Conservation (phyloP, 768 basidiomycete genomes). For the Mycena filopes region DNA sequence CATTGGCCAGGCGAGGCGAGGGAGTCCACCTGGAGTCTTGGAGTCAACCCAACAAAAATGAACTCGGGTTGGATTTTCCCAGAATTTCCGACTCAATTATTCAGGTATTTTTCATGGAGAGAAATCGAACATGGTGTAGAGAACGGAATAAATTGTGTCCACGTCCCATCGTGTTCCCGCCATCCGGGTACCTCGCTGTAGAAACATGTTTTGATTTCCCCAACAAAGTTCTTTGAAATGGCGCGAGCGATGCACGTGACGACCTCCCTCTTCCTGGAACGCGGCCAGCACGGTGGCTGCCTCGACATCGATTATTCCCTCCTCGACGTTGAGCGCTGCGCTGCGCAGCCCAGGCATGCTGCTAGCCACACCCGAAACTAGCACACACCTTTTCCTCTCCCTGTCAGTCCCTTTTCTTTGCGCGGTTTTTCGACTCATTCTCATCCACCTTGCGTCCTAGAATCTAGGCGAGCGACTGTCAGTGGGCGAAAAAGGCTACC, state of each 20-base stretch:
- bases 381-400: not conserved
- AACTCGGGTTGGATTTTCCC: too few species aligned
- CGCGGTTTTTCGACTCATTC: slow-evolving; percentile 6
- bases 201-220: slow-evolving; percentile 23
- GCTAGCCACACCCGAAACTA: slow-evolving; percentile 23
- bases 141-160: too few species aligned
- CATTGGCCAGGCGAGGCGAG: too few species aligned
- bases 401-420: slow-evolving; percentile 17
- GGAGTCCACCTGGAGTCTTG: too few species aligned
- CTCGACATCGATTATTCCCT: slow-evolving; percentile 16
- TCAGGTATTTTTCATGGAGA: too few species aligned
- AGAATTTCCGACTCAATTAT: too few species aligned
- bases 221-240: not conserved
- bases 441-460: not conserved
- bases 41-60: too few species aligned
- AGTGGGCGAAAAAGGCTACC: too few species aligned
- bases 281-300: slow-evolving; percentile 12
- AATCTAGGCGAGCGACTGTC: slow-evolving; percentile 30
- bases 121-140: too few species aligned
- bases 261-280: not conserved
- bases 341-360: not conserved
- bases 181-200: slow-evolving; percentile 5
- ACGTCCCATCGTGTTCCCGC: too few species aligned
- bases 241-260: not conserved
- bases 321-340: slow-evolving; percentile 16